Conservation (phyloP, 306 rosid genomes). For the Carpinus fangiana region DNA sequence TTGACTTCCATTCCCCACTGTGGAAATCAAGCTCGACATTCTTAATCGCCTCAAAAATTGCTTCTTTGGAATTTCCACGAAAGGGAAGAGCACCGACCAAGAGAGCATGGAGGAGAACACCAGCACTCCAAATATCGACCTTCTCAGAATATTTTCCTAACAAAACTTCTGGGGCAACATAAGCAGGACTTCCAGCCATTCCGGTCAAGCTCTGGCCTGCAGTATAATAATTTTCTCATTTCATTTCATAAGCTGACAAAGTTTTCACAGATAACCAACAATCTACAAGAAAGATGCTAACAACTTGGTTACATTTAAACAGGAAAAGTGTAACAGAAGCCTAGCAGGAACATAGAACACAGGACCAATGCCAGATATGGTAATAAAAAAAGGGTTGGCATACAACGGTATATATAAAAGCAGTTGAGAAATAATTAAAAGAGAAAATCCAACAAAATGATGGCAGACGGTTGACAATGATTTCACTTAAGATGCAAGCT, state of each 20-base stretch:
- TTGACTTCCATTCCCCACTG: constrained; percentile 68
- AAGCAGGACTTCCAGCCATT: constrained; percentile 99
- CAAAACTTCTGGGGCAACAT: constrained; percentile 97
- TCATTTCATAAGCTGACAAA: constrained; percentile 23
- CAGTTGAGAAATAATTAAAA: background rate
- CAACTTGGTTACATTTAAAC: background rate
- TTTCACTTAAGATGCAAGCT: background rate
- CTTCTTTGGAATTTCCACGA: constrained; percentile 83
- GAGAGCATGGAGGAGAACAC: constrained; percentile 89
- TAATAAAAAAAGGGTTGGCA: background rate
- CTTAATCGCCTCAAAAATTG: constrained; percentile 91
- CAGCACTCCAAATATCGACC: constrained; percentile 99
- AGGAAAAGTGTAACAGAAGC: background rate
- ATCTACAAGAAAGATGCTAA: background rate
- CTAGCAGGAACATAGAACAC: background rate
- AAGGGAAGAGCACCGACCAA: constrained; percentile 87
- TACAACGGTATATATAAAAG: background rate
- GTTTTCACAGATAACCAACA: constrained; percentile 22
- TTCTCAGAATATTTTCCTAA: constrained; percentile 75
- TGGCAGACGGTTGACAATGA: background rate
- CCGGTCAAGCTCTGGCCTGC: constrained; percentile 94
- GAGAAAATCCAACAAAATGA: background rate
- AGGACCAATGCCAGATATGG: background rate
- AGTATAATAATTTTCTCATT: constrained; percentile 17
- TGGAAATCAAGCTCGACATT: constrained; percentile 73